Evolutionary conservation across 495 filamentous ascomycete genomes (phyloP), one percentile per base, ranked within the genome.

Genomic region (Entonaema liquescens): DNA sequence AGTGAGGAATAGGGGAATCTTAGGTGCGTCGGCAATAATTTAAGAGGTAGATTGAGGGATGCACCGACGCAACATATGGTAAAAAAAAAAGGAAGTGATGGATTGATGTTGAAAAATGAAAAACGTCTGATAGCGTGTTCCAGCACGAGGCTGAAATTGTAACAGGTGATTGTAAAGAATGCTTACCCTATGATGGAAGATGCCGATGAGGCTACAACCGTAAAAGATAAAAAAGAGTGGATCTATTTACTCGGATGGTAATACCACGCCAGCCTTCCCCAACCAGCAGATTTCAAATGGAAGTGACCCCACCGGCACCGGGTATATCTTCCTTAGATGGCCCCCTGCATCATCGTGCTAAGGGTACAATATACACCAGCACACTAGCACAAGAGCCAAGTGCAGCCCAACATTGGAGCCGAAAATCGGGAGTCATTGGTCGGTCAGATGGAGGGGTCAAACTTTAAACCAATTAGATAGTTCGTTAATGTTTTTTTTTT

Each of bases 361-460:
- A 38, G 47, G 17, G 44, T 19, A 50, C 29, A 31, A 31, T 31
- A 5, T 33, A 33, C 31, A 33, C 31, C 31, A 7, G 6, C 11
- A 50, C 17, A 36, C 8, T 11, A 23, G 5, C n/a, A 23, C 33
- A 55, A 55, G 56, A 70, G 31, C 62, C 68, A 67, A 40, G 58
- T 11, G 25, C 9, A 66, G n/a, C 62, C 50, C 44, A 67, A 67
- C 9, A 42, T 33, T 59, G 63, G 68, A 71, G 52, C 69, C 63
- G 69, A 64, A 64, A 67, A 72, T 72, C 69, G 64, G 68, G 62
- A n/a, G 31, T 26, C 35, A 59, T 38, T 59, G 64, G 62, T 60
- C 59, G 29, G 63, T 28, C 31, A 71, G 62, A 71, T 56, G 40
- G 68, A 28, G 52, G 21, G 25, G 28, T 15, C 17, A 31, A 9